A percentile compares a stretch with the other conserved stretches of the same genome.
These are phyloP conservation scores for Colletotrichum chlorophyti DNA, from an alignment of 2,329 filamentous ascomycete genomes.

Conservation along the genomic window DNA sequence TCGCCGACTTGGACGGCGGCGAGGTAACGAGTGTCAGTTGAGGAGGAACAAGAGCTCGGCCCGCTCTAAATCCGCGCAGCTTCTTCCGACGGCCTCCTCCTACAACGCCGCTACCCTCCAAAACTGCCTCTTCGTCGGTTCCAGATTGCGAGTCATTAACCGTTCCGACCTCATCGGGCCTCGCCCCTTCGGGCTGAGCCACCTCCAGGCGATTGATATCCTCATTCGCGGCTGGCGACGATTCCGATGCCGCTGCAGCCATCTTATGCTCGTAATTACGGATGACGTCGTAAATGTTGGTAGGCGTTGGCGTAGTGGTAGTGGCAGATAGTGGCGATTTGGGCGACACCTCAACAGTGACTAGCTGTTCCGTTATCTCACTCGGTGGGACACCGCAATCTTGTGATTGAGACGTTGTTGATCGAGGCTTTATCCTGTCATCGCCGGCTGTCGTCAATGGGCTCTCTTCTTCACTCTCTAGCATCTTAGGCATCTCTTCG, in stretches of 20 bases:
- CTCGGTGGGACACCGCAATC: too few relatives aligned
- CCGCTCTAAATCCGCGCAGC: conserved; percentile 36
- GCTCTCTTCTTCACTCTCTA: too few relatives aligned
- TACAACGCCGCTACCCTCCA: conserved; percentile 39
- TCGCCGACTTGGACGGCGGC: conserved; percentile 42
- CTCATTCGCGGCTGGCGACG: not conserved
- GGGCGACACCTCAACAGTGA: conserved; percentile 4
- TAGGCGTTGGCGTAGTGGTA: conserved; percentile 17
- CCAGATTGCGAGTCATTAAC: conserved; percentile 8
- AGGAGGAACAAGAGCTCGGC: conserved; percentile 37
- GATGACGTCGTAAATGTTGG: conserved; percentile 28
- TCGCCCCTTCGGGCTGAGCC: not conserved
- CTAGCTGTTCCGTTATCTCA: conserved; percentile 14
- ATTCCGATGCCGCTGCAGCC: not conserved
- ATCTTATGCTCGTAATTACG: conserved; percentile 28
- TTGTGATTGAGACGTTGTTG: too few relatives aligned
- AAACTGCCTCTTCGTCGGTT: conserved; percentile 30
- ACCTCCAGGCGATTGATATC: not conserved
- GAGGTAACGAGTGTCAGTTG: conserved; percentile 44
- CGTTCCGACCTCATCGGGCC: not conserved
- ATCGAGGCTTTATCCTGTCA: too few relatives aligned
- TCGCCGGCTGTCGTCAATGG: too few relatives aligned
- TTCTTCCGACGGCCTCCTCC: conserved; percentile 41
- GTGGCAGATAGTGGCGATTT: not conserved
- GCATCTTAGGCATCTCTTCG: too few relatives aligned